phyloP scores from a whole-genome alignment of 116 monocot genomes.

The Trichopus zeylanicus region DNA sequence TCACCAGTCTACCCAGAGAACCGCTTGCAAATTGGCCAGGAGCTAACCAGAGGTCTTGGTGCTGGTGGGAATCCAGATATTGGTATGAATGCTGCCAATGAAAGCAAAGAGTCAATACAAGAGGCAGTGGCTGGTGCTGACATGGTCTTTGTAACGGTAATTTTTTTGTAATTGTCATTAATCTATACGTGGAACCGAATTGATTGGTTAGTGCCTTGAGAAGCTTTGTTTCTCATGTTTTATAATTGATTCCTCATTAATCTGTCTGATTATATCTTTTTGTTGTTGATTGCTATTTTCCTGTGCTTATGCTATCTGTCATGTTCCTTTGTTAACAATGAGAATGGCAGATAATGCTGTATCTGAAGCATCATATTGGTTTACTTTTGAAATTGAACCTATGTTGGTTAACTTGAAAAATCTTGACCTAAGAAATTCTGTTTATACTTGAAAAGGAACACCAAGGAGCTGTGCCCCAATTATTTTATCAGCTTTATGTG shows the following conservation, averaged over 20 bases:
- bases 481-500: too few species aligned
- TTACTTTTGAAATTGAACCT: too few species aligned
- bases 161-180: neutral
- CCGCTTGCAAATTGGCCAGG: conserved; percentile 73
- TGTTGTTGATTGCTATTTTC: neutral
- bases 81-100: conserved; percentile 83
- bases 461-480: too few species aligned
- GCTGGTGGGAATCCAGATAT: conserved; percentile 89
- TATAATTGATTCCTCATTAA: neutral
- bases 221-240: neutral
- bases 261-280: neutral
- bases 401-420: too few species aligned
- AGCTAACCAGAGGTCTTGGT: conserved; percentile 77
- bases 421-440: too few species aligned
- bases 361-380: too few species aligned
- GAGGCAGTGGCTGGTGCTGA: conserved; percentile 63
- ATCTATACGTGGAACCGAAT: neutral
- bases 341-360: too few species aligned
- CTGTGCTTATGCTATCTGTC: too few species aligned
- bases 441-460: too few species aligned
- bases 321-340: too few species aligned
- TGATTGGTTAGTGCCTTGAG: neutral
- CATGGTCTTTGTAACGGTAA: conserved; percentile 92
- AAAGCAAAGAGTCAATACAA: conserved; percentile 70
- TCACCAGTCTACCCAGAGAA: conserved; percentile 59